Evolutionary conservation across 129 eudicot genomes (phyloP), one percentile per base, ranked within the genome.

Genomic region (Pittosporum tobira): DNA sequence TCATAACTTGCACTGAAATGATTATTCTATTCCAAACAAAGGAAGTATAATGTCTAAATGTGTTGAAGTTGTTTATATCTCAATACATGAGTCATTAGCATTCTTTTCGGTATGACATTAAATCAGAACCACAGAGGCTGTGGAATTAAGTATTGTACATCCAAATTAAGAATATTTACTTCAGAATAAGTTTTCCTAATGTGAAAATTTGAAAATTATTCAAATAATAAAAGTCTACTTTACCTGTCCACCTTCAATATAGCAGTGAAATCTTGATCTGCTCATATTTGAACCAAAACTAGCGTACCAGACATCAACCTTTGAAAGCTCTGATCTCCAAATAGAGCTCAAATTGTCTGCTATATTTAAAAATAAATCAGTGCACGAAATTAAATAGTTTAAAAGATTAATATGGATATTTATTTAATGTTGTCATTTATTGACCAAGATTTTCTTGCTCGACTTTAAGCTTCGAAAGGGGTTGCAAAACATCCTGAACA

Each of bases 221-320:
- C n/a, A n/a, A n/a, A n/a, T n/a, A n/a, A n/a, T n/a, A n/a, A n/a
- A n/a, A n/a, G n/a, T n/a, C n/a, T n/a, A n/a, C n/a, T n/a, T 67
- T 79, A 93, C 99, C 99, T 87, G 94, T 48, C 96, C 99, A 51
- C 94, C 99, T 79, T 84, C 73, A 63, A 93, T 87, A 69, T 93
- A 93, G 75, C 99, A 87, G 24, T 34, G 76, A 60, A 93, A 87
- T 59, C 99, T 87, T 64, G 85, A 52, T 69, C 48, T 64, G 12
- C 86, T 76, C 99, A 93, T 93, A 72, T 93, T 93, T 45, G 99
- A 93, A 63, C 99, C 99, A 77, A 45, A 93, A 44, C 94, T 29
- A n/a, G 96, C 96, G 71, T 93, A 93, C 96, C 96, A 87, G 20
- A 93, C 68, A 70, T 87, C 81, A 68, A 79, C 43, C 63, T 75